Conservation (phyloP, 495 filamentous ascomycete genomes). For the Eremomyces bilateralis region DNA sequence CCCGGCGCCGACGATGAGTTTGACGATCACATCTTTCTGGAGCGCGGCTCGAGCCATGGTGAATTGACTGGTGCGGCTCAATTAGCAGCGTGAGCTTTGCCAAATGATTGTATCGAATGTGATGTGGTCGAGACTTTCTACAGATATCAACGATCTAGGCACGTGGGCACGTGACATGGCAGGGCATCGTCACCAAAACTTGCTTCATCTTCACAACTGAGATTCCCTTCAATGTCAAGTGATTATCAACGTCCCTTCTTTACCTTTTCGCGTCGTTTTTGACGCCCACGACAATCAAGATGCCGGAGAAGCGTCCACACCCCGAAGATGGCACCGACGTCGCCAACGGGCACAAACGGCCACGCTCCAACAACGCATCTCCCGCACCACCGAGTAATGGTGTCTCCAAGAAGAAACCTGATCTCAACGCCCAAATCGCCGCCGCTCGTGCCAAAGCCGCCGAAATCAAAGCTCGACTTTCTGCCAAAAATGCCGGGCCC, state of each 20-base stretch:
- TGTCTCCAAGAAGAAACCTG: slow-evolving; percentile 23
- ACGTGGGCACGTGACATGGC: too few species aligned
- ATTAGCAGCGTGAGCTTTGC: too few species aligned
- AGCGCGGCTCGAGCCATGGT: slow-evolving; percentile 60
- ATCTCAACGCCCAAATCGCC: slow-evolving; percentile 38
- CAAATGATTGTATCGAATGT: too few species aligned
- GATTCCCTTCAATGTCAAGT: too few species aligned
- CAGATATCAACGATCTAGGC: too few species aligned
- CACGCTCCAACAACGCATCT: slow-evolving; percentile 37
- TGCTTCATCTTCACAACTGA: too few species aligned
- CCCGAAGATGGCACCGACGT: slow-evolving; percentile 29
- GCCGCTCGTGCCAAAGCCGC: slow-evolving; percentile 40
- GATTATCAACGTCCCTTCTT: too few species aligned
- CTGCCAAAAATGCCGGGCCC: not conserved
- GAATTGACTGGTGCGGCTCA: slow-evolving; percentile 7
- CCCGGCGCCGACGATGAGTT: slow-evolving; percentile 95
- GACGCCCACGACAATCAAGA: too few species aligned
- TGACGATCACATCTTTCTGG: slow-evolving; percentile 71
- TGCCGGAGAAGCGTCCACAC: slow-evolving; percentile 41
- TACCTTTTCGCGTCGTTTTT: too few species aligned
- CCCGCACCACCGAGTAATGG: slow-evolving; percentile 25
- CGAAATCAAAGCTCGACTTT: slow-evolving; percentile 26
- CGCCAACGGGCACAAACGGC: slow-evolving; percentile 30
- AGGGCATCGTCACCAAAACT: too few species aligned
- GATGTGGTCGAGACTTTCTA: too few species aligned